Base-by-base conservation (phyloP, 1,139 yeast species). In the Candida sp. region DNA sequence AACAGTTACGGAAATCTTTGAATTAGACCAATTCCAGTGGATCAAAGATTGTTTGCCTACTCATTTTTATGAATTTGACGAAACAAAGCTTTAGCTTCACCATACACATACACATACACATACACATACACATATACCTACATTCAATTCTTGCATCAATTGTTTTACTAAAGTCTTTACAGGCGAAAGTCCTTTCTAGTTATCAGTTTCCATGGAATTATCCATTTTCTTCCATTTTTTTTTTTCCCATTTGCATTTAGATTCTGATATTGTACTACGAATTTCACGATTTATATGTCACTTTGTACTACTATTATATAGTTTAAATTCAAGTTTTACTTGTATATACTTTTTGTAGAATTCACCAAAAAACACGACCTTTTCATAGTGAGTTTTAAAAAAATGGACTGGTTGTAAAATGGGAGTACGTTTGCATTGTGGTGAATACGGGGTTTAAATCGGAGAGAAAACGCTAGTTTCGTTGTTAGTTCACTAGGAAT, bases 1-100 rank as follows among this genome's bases (percentile, higher is more conserved):
- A 11, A 47, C 49, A 1, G 45, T 60, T 19, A 40, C 39, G 4
- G 49, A 54, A 33, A 38, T 60, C 21, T 23, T 60, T 21, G 46
- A 41, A 5, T 35, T 29, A 7, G 42, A 42, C 5, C 53, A 57
- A 11, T 61, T 56, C 39, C 25, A 33, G 6, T 62, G 68, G 68
- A 55, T 62, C 25, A 50, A 45, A 40, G 44, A 46, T 5, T 38
- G 45, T 30, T 42, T 55, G 22, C 63, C 63, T 21, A 35, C 22
- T 35, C 21, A 27, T 32, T 40, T 40, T 6, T 29, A 40, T 21
- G 29, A 38, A 22, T 7, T 25, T 25, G 29, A 25, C 11, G 29
- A 25, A 25, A 25, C 29, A 25, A 25, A 25, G 11, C 29, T 25
- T 25, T 25, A 25, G 11, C 7, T 25, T 11, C 7, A 25, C 29